These are phyloP conservation scores for Galerina marginata DNA, from an alignment of 768 basidiomycete species.

Conservation along the genomic window DNA sequence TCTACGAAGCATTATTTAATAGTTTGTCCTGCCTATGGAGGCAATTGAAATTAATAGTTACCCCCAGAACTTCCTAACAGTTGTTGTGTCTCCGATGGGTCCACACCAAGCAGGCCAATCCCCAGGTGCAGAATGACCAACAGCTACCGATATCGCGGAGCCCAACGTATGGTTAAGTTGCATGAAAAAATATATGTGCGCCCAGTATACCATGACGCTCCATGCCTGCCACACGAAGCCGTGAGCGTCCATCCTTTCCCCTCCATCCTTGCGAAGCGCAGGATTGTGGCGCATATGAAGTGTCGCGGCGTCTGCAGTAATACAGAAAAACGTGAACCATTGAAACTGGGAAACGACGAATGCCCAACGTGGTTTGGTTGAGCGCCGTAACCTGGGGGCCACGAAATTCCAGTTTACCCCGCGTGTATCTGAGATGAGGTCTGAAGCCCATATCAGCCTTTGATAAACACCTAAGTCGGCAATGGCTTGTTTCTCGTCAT, in stretches of 20 bases:
- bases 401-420: constrained; percentile 15
- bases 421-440: constrained; percentile 4
- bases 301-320: not conserved
- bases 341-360: not conserved
- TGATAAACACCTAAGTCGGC: not conserved
- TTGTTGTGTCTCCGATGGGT: constrained; percentile 34
- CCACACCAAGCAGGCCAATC: constrained; percentile 45
- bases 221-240: constrained; percentile 11
- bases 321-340: not conserved
- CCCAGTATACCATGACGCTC: constrained; percentile 13
- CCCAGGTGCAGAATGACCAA: constrained; percentile 31
- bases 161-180: constrained; percentile 13
- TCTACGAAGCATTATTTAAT: constrained; percentile 11
- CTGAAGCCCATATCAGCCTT: constrained; percentile 3
- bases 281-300: constrained; percentile 4
- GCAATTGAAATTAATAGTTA: constrained; percentile 33
- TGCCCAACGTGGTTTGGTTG: not conserved
- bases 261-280: not conserved
- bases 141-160: constrained; percentile 20
- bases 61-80: constrained; percentile 46
- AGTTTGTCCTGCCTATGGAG: not conserved
- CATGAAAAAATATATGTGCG: constrained; percentile 8
- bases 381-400: constrained; percentile 5
- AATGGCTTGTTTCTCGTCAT: not conserved
- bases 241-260: not conserved